These are phyloP conservation scores for Blepharisma undulans DNA, from an alignment of 169 alveolate genomes.

Conservation along the genomic window DNA sequence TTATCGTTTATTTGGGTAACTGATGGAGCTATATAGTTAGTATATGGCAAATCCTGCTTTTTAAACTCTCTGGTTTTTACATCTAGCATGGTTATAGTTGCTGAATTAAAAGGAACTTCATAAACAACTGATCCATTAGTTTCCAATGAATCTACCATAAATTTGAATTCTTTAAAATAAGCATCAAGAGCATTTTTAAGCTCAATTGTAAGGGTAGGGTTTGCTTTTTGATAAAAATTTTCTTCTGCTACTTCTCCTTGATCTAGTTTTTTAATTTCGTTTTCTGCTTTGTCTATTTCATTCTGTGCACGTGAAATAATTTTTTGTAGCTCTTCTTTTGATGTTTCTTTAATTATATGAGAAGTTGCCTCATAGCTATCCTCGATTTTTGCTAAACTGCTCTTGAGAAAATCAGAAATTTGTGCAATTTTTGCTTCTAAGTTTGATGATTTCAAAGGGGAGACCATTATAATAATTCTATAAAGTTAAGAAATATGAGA, in stretches of 20 bases:
- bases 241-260: neutral
- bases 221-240: neutral
- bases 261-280: neutral
- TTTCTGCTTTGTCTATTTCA: neutral
- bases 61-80: neutral
- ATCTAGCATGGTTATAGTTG: neutral
- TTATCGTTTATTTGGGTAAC: neutral
- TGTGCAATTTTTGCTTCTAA: neutral
- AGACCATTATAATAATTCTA: neutral
- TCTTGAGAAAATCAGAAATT: neutral
- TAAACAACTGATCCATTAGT: neutral
- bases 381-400: neutral
- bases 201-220: neutral
- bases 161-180: no score
- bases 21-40: neutral
- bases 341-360: neutral
- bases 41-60: neutral
- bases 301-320: neutral
- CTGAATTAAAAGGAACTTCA: neutral
- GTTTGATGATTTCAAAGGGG: neutral
- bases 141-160: neutral
- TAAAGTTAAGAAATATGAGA: neutral
- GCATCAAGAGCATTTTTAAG: neutral
- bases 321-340: neutral
- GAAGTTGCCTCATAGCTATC: neutral